Percentiles rank a stretch among this genome's conserved stretches.
Evolutionary conservation across 106 monocot species (phyloP).

Genomic region (Phalaenopsis equestris): DNA sequence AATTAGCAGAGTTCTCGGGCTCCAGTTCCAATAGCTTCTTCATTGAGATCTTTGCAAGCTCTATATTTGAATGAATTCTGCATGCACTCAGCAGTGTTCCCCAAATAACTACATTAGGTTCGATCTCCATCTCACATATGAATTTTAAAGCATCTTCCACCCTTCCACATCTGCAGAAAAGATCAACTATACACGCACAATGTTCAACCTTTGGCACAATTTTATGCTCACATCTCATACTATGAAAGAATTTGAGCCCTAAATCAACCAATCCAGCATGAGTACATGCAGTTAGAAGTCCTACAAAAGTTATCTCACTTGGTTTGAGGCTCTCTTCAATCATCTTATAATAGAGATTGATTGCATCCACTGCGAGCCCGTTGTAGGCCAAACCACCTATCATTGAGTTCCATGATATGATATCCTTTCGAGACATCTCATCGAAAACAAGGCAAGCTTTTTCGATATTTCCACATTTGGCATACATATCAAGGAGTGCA

Average conservation of each 20-base stretch:
- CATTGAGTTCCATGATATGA: conserved; percentile 87
- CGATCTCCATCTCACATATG: conserved; percentile 56
- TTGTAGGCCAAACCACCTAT: conserved; percentile 72
- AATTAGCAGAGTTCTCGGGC: conserved; percentile 76
- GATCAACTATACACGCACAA: conserved; percentile 73
- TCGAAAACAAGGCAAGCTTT: conserved; percentile 50
- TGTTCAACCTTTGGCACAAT: conserved; percentile 69
- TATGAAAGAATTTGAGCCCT: conserved; percentile 51
- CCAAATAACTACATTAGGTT: conserved; percentile 77
- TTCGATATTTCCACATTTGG: conserved; percentile 68
- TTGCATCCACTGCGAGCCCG: conserved; percentile 58
- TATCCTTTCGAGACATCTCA: conserved; percentile 54
- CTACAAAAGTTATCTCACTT: conserved; percentile 66
- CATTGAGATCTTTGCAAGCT: conserved; percentile 57
- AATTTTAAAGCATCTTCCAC: conserved; percentile 64
- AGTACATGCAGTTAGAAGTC: conserved; percentile 69
- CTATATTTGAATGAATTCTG: conserved; percentile 38
- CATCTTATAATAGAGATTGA: conserved; percentile 56
- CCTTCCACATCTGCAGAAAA: conserved; percentile 65
- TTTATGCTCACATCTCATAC: conserved; percentile 38
- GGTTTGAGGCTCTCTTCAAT: conserved; percentile 30
- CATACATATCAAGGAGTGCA: conserved; percentile 75
- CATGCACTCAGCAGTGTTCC: conserved; percentile 76
- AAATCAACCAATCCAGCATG: conserved; percentile 72
- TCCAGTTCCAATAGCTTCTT: conserved; percentile 61